Base-by-base conservation (phyloP, 768 basidiomycete genomes). In the Podaxis sp. region DNA sequence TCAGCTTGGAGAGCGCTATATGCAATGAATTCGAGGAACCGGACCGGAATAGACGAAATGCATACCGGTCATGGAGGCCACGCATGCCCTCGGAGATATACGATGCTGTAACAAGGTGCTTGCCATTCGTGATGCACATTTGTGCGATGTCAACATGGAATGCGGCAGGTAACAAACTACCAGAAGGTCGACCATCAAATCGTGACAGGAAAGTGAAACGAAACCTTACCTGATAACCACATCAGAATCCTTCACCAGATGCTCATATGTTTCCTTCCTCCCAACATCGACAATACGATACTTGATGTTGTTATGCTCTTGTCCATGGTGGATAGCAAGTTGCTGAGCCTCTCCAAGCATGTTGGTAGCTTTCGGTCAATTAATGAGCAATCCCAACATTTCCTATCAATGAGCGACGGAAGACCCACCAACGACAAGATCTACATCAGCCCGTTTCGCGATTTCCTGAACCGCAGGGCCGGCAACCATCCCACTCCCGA, bases 401-500 rank as follows among this genome's bases (percentile, higher is more conserved):
- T 65, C 39, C 36, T 65, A 57, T 28, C 1, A 63, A 64, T 63
- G 11, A 6, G 0, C 19, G 19, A 19, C 44, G 19, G 6, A 59
- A 24, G 48, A 82, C 88, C 70, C 65, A 95, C 95, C 95, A 64
- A 97, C 85, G 4, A 91, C 73, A 30, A 97, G 74, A 59, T 88
- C 80, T 0, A 95, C 76, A 66, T 93, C 89, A 0, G 70, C 67
- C 60, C 87, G 77, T 65, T 79, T 79, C 48, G 84, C 83, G 54
- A 97, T 81, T 69, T 90, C 84, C 57, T 90, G 85, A 2, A 94
- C 87, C 0, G 92, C 92, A 15, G 96, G 96, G 2, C 89, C 90
- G 4, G 95, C 93, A 19, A 98, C 96, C 87, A 97, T 94, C n/a
- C 96, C 96, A 59, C 92, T 94, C 7, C 96, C 96, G 2, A 98